These are phyloP conservation scores for Parastagonospora avenae DNA, from an alignment of 2,329 filamentous ascomycete genomes.

Conservation along the genomic window DNA sequence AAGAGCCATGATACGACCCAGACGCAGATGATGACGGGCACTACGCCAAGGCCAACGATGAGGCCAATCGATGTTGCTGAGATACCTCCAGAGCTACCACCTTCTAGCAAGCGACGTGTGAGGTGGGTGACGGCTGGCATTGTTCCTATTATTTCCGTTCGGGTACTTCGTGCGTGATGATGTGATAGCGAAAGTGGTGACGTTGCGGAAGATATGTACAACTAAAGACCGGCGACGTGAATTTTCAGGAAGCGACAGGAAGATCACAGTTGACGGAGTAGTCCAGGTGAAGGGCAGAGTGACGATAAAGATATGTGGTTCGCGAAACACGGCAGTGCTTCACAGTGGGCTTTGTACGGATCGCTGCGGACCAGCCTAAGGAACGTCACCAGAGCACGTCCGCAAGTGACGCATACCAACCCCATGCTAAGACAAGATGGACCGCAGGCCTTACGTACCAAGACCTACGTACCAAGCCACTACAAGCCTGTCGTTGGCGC, in stretches of 20 bases:
- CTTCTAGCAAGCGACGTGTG: conserved; percentile 18
- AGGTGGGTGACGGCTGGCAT: conserved; percentile 26
- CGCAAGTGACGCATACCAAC: conserved; percentile 16
- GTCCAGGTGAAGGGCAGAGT: too few relatives aligned
- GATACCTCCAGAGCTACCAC: conserved; percentile 12
- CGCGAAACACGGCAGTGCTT: conserved; percentile 3
- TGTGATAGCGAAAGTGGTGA: not conserved
- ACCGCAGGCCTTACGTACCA: conserved; percentile 22
- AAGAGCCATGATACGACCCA: conserved; percentile 35
- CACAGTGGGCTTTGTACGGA: conserved; percentile 6
- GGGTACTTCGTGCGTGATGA: not conserved
- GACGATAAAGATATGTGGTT: not conserved
- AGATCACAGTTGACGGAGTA: not conserved
- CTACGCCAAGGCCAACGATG: conserved; percentile 29
- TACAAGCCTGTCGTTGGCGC: conserved; percentile 21
- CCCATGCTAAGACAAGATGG: conserved; percentile 12
- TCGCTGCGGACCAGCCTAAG: not conserved
- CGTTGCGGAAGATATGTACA: not conserved
- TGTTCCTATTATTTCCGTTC: not conserved
- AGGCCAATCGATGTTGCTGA: conserved; percentile 26
- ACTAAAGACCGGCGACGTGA: not conserved
- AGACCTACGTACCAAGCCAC: conserved; percentile 9
- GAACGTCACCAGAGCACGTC: conserved; percentile 4
- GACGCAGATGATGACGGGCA: conserved; percentile 30
- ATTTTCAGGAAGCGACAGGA: not conserved